phyloP scores from a whole-genome alignment of 2,329 filamentous ascomycete genomes.

The Leptographium procerum region DNA sequence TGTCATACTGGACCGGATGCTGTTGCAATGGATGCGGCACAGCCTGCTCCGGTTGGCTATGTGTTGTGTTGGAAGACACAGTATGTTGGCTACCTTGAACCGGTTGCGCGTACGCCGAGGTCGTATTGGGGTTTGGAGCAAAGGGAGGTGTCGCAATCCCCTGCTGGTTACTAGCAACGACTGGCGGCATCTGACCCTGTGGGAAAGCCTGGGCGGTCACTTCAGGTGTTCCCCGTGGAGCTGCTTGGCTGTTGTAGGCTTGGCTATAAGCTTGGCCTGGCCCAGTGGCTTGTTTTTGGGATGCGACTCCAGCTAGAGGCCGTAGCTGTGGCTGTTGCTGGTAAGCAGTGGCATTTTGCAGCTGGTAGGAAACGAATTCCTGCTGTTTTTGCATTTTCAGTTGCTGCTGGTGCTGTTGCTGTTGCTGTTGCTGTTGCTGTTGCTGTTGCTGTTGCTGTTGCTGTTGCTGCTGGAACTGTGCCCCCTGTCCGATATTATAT shows the following conservation, averaged over 20 bases:
- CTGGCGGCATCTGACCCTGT: too few relatives aligned
- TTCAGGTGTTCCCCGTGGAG: neutral
- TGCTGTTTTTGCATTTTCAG: neutral
- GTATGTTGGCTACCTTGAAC: neutral
- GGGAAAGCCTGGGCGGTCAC: too few relatives aligned
- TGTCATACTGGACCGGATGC: conserved; percentile 1
- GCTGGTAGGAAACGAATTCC: neutral
- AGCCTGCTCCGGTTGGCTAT: neutral
- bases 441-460: neutral
- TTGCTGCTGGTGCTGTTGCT: neutral
- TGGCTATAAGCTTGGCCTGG: too few relatives aligned
- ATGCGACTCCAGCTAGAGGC: too few relatives aligned
- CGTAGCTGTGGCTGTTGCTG: neutral
- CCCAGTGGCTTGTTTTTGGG: too few relatives aligned
- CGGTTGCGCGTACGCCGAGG: neutral
- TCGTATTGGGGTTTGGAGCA: too few relatives aligned
- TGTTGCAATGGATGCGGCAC: conserved; percentile 7
- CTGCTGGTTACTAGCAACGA: too few relatives aligned
- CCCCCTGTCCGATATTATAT: conserved; percentile 9
- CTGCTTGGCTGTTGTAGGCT: too few relatives aligned
- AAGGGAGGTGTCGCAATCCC: too few relatives aligned
- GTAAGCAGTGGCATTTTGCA: neutral
- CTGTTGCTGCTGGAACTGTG: neutral
- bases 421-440: neutral
- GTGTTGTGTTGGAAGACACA: neutral